Conservation (phyloP, 1,284 basidiomycete species). For the Cutaneotrichosporon sp. region DNA sequence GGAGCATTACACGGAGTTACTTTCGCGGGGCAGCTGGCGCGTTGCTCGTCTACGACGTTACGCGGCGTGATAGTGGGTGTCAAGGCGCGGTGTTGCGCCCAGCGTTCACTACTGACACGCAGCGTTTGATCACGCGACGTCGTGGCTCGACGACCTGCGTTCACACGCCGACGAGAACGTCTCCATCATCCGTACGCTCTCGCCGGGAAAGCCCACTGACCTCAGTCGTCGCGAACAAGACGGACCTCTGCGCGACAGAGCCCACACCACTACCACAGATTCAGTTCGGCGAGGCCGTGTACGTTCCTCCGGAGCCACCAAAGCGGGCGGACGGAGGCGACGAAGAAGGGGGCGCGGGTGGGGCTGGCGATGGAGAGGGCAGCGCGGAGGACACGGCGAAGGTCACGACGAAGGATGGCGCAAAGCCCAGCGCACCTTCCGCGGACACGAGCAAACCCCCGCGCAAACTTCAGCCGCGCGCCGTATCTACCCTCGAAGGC, state of each 20-base stretch:
- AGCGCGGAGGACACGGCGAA: too few relatives aligned
- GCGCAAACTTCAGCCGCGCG: conserved; percentile 22
- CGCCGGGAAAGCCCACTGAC: not conserved
- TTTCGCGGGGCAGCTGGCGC: conserved; percentile 91
- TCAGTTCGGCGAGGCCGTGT: conserved; percentile 30
- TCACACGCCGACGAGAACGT: conserved; percentile 44
- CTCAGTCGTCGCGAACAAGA: conserved; percentile 44
- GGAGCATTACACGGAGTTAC: conserved; percentile 83
- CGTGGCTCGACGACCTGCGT: conserved; percentile 41
- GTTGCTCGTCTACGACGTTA: conserved; percentile 92
- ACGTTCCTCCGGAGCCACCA: conserved; percentile 5
- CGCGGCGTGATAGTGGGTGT: conserved; percentile 54
- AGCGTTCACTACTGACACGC: not conserved
- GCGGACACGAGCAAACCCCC: too few relatives aligned
- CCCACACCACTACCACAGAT: conserved; percentile 28
- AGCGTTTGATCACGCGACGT: conserved; percentile 44
- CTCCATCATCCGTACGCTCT: conserved; percentile 28
- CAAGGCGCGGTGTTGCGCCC: not conserved
- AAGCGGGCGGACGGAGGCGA: not conserved
- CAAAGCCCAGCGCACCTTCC: not conserved
- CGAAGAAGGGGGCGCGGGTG: too few relatives aligned
- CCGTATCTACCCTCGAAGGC: conserved; percentile 32
- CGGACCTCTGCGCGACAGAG: conserved; percentile 33
- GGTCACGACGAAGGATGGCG: too few relatives aligned
- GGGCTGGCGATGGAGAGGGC: too few relatives aligned